Conservation (phyloP, 1,284 basidiomycete species). For the Neotropicomus parvogracilis region DNA sequence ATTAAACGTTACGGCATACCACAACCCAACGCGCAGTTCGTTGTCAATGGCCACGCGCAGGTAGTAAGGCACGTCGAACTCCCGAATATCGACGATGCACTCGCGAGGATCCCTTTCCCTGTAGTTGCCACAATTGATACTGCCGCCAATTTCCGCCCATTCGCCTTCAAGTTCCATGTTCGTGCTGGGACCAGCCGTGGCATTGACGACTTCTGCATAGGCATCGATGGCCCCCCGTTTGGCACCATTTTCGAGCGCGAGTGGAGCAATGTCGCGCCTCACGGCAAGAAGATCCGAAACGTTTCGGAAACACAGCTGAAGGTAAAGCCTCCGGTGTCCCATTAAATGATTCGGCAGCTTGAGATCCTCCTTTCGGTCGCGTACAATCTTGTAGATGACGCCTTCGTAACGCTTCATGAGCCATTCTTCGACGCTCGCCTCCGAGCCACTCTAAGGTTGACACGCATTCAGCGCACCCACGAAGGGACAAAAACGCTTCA, state of each 20-base stretch:
- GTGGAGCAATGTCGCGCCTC: slow-evolving; percentile 83
- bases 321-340: slow-evolving; percentile 83
- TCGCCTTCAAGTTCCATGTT: slow-evolving; percentile 69
- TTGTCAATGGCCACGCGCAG: slow-evolving; percentile 98
- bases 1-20: slow-evolving; percentile 88
- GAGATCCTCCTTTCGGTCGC: slow-evolving; percentile 91
- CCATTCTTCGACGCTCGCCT: slow-evolving; percentile 95
- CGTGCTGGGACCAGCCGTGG: slow-evolving; percentile 52
- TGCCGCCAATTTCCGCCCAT: slow-evolving; percentile 52
- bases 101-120: slow-evolving; percentile 82
- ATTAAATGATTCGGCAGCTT: slow-evolving; percentile 95
- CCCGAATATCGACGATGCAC: slow-evolving; percentile 90
- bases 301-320: slow-evolving; percentile 91
- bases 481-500: not conserved
- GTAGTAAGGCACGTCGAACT: slow-evolving; percentile 98
- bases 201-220: slow-evolving; percentile 95
- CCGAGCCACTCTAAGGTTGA: slow-evolving; percentile 74
- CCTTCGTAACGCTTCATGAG: slow-evolving; percentile 92
- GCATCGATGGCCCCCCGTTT: slow-evolving; percentile 95
- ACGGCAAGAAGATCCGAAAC: slow-evolving; percentile 88
- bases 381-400: slow-evolving; percentile 71
- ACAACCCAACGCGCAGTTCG: slow-evolving; percentile 94
- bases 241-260: slow-evolving; percentile 88
- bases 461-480: slow-evolving; percentile 2
- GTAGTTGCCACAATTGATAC: slow-evolving; percentile 39